These are phyloP conservation scores for Fragaria ananassa DNA, from an alignment of 306 rosid genomes.

Conservation along the genomic window DNA sequence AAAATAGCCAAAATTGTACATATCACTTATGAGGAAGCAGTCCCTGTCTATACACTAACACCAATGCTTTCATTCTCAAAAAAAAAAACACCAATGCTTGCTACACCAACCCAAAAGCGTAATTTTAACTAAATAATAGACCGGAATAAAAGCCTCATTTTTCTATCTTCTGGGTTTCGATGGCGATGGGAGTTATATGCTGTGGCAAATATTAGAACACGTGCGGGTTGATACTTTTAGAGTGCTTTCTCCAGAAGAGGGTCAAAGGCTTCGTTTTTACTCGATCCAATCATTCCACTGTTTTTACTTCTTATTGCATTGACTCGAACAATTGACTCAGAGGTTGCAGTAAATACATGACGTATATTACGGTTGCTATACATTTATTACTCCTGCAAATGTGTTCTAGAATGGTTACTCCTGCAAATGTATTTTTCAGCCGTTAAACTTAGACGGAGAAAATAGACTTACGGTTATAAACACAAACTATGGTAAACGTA, in stretches of 20 bases:
- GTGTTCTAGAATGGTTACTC: no score
- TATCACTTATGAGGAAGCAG: not conserved
- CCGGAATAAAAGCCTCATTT: not conserved
- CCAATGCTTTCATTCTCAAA: no score
- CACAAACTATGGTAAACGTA: no score
- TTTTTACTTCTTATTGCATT: not conserved
- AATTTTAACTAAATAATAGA: not conserved
- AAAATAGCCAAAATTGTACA: not conserved
- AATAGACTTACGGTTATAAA: no score
- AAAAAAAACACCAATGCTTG: not conserved
- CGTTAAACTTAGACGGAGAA: no score
- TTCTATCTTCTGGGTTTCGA: not conserved
- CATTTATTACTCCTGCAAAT: not conserved
- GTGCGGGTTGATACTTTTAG: not conserved
- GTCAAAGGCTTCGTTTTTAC: not conserved
- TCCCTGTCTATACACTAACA: not conserved
- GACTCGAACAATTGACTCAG: not conserved
- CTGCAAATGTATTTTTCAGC: not conserved
- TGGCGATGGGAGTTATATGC: not conserved
- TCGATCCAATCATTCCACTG: not conserved
- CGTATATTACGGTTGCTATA: not conserved
- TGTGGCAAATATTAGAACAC: not conserved
- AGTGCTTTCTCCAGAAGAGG: not conserved
- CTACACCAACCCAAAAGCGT: not conserved
- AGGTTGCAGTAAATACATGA: not conserved